A percentile compares a stretch with the other conserved stretches of the same genome.
Conservation (phyloP, 2,329 filamentous ascomycete species). For the Macrophomina pseudophaseolina region DNA sequence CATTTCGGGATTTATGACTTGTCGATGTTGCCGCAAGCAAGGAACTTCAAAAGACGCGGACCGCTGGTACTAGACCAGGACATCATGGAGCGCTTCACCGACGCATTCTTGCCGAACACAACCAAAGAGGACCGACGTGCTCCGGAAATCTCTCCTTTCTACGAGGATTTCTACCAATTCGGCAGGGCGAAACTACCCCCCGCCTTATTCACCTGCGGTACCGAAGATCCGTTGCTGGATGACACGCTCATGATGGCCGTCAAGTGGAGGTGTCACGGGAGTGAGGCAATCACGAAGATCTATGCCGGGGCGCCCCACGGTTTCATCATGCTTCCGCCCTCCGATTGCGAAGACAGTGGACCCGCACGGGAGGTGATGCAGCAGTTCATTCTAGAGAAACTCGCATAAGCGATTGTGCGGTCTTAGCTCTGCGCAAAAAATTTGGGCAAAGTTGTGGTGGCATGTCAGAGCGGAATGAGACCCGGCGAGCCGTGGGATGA, state of each 20-base stretch:
- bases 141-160: constrained; percentile 57
- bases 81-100: constrained; percentile 53
- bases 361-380: constrained; percentile 47
- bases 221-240: constrained; percentile 59
- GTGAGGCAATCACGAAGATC: constrained; percentile 58
- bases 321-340: constrained; percentile 52
- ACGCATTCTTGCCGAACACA: constrained; percentile 52
- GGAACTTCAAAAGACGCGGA: constrained; percentile 35
- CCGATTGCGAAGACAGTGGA: constrained; percentile 42
- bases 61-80: constrained; percentile 53
- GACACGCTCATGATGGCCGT: constrained; percentile 59
- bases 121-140: constrained; percentile 49
- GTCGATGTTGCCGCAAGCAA: constrained; percentile 48
- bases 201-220: constrained; percentile 61
- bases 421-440: background rate
- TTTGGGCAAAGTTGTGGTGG: background rate
- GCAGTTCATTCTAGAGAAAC: constrained; percentile 43
- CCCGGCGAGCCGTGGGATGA: constrained; percentile 11
- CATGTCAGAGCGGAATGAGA: constrained; percentile 27
- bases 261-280: constrained; percentile 60
- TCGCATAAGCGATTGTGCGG: constrained; percentile 26
- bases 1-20: constrained; percentile 61
- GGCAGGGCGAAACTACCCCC: constrained; percentile 51
- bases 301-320: constrained; percentile 62
- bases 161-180: constrained; percentile 47